Percentiles rank a stretch among this genome's conserved stretches.
Conservation (phyloP, 2,329 filamentous ascomycete genomes). For the Hypoxylon sp. region DNA sequence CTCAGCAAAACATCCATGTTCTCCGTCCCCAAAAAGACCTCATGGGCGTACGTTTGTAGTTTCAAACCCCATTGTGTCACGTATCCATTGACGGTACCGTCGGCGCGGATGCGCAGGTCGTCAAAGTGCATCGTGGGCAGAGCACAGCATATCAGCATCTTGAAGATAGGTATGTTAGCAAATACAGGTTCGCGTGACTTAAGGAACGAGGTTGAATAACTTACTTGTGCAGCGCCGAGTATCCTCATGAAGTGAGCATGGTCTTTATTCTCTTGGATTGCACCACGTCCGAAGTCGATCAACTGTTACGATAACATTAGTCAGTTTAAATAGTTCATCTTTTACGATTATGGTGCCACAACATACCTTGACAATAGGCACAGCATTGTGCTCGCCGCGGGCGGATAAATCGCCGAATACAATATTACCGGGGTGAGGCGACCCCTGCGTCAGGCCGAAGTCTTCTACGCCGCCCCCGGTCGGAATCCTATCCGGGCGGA, state of each 20-base stretch:
- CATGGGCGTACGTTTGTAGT: neutral
- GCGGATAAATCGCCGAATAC: constrained; percentile 11
- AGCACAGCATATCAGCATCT: neutral
- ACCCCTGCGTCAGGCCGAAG: constrained; percentile 16
- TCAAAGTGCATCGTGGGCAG: neutral
- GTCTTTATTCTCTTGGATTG: neutral
- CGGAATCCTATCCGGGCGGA: constrained; percentile 1
- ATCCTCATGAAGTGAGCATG: neutral
- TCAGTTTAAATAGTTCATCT: neutral
- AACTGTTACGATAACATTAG: constrained; percentile 2
- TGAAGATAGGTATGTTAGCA: neutral
- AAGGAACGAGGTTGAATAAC: neutral
- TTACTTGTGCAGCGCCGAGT: constrained; percentile 2
- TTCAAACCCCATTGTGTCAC: neutral
- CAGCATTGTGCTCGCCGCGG: constrained; percentile 1
- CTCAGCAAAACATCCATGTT: constrained; percentile 6
- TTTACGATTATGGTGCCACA: neutral
- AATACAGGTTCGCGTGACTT: neutral
- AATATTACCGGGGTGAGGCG: constrained; percentile 16
- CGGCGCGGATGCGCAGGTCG: neutral
- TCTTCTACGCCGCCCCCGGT: neutral
- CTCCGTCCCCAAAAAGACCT: neutral
- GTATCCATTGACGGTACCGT: neutral
- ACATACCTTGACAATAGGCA: constrained; percentile 22
- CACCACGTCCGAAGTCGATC: constrained; percentile 30